phyloP scores from a whole-genome alignment of 1,284 basidiomycete species.

The Fistulina hepatica region DNA sequence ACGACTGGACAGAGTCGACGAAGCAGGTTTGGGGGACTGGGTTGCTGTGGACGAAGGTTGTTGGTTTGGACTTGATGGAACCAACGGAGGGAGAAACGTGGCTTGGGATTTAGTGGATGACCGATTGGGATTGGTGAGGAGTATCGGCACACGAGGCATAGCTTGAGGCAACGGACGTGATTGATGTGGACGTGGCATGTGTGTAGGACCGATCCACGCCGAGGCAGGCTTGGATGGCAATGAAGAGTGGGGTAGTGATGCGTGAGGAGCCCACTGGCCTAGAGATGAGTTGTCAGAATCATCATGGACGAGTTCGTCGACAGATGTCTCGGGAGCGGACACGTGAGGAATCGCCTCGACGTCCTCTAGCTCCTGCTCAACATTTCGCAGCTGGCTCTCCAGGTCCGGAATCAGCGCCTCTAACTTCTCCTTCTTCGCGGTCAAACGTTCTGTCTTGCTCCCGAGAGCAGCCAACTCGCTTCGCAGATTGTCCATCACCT shows the following conservation, averaged over 20 bases:
- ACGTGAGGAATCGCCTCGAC: slow-evolving; percentile 26
- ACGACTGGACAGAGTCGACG: slow-evolving; percentile 38
- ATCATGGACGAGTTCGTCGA: slow-evolving; percentile 12
- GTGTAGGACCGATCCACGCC: slow-evolving; percentile 6
- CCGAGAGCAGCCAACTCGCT: slow-evolving; percentile 33
- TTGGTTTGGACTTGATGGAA: too few relatives aligned
- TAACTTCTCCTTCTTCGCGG: slow-evolving; percentile 41
- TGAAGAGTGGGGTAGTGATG: slow-evolving; percentile 23
- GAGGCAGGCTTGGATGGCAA: slow-evolving; percentile 16
- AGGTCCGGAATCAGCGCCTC: slow-evolving; percentile 41
- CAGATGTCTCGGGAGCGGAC: slow-evolving; percentile 15
- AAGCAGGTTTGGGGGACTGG: slow-evolving; percentile 8
- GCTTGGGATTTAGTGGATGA: slow-evolving; percentile 11
- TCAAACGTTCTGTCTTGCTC: slow-evolving; percentile 43
- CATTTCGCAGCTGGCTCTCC: slow-evolving; percentile 39
- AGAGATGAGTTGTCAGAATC: slow-evolving; percentile 6
- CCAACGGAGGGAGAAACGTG: too few relatives aligned
- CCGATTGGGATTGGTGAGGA: slow-evolving; percentile 13
- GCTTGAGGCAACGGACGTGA: too few relatives aligned
- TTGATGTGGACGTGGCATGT: slow-evolving; percentile 12
- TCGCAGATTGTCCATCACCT: slow-evolving; percentile 32
- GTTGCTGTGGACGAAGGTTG: too few relatives aligned
- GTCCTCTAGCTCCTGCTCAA: slow-evolving; percentile 39
- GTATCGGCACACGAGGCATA: slow-evolving; percentile 16
- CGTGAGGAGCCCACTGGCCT: slow-evolving; percentile 3